Evolutionary conservation across 139 green algal species (phyloP).

Genomic region (Mesotaenium endlicherianum): DNA sequence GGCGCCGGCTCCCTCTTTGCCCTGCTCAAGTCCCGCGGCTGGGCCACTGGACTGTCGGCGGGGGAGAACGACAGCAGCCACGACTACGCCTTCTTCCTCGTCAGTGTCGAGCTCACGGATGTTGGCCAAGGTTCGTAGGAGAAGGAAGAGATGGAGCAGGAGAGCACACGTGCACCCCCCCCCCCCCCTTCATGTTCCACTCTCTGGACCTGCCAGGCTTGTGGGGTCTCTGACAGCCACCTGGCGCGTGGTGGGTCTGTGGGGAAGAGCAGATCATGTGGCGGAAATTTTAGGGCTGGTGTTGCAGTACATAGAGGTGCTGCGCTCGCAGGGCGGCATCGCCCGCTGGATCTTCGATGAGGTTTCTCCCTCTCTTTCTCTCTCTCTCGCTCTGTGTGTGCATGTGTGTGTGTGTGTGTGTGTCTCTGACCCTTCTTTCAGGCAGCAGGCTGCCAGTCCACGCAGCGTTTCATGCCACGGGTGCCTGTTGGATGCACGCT

Average conservation of each 20-base stretch:
- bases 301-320: constrained; percentile 65
- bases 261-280: constrained; percentile 34
- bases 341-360: constrained; percentile 52
- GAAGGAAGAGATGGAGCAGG: constrained; percentile 39
- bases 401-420: neutral
- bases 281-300: constrained; percentile 59
- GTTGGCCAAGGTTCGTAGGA: constrained; percentile 51
- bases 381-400: neutral
- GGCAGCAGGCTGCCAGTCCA: neutral
- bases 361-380: neutral
- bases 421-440: neutral
- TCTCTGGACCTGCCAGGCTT: no score
- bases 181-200: no score
- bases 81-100: constrained; percentile 57
- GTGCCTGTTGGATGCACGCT: neutral
- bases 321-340: constrained; percentile 42
- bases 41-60: constrained; percentile 64
- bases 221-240: no score
- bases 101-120: constrained; percentile 67
- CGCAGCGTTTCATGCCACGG: neutral
- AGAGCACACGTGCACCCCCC: no score
- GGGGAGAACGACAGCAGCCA: constrained; percentile 63
- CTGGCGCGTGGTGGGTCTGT: no score
- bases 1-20: constrained; percentile 80
- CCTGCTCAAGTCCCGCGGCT: constrained; percentile 68